Base-by-base conservation (phyloP, 371 early-diverging fungal species). In the Syncephalastrum sp. region DNA sequence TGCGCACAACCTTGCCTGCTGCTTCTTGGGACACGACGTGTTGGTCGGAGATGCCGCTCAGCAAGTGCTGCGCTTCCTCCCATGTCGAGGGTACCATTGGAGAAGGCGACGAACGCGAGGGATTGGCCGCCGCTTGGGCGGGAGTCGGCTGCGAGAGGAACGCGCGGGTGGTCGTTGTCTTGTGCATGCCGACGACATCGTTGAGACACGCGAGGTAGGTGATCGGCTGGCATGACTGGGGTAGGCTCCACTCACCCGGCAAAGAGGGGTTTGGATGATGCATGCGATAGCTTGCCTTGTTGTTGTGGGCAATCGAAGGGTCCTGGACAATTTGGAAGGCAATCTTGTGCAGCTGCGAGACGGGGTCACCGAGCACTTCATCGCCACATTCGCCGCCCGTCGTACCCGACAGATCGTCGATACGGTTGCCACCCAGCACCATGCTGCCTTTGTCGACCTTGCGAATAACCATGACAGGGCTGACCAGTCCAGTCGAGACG, bases 321-420 rank as follows among this genome's bases (percentile, higher is more conserved):
- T 78, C 76, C 42, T 79, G 77, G 14, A 82, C 81, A 44, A 92
- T 82, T 70, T 94, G 89, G 64, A 96, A 91, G 1, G 93, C 91
- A 3, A 94, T 85, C 72, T 94, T 94, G 79, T 96, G 94, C 24
- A 96, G 75, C 67, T 94, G 95, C 12, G 91, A 91, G 0, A 96
- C 90, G 4, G 94, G 92, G 60, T 80, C 80, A 14, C 80, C 80
- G 0, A 80, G 42, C 0, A 69, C 68, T 54, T 81, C 82, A 56
- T 81, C 75, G 19, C 77, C 80, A 38, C 68, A 76, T 63, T 80
- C 80, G 3, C 80, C 80, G 42, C 80, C 76, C 16, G 65, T 61
- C 12, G 54, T 51, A 17, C 57, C 57, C 14, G 55, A 56, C 8
- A 52, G 41, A 14, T 67, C 60, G 25, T 66, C 63, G 14, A 74